Conservation (phyloP, 2,329 filamentous ascomycete genomes). For the Verticillium zaregamsianum region DNA sequence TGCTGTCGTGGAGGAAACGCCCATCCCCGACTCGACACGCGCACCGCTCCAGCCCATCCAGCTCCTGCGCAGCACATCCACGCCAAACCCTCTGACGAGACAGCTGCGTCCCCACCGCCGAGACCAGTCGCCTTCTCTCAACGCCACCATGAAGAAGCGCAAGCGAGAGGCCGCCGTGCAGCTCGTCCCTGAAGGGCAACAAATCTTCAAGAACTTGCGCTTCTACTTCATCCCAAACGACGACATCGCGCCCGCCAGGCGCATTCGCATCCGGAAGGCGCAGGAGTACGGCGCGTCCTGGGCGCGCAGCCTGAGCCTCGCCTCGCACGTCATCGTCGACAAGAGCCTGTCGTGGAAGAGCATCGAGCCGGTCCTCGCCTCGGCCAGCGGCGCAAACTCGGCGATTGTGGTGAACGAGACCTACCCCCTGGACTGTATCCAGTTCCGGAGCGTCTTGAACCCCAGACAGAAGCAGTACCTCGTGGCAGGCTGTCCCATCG, state of each 20-base stretch:
- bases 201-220: slow-evolving; percentile 56
- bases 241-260: slow-evolving; percentile 63
- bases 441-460: slow-evolving; percentile 54
- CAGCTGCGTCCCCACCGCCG: slow-evolving; percentile 4
- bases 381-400: slow-evolving; percentile 18
- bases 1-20: slow-evolving; percentile 24
- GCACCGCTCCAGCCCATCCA: slow-evolving; percentile 9
- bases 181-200: slow-evolving; percentile 44
- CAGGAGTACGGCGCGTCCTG: slow-evolving; percentile 72
- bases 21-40: slow-evolving; percentile 18
- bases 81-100: slow-evolving; percentile 20
- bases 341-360: slow-evolving; percentile 58
- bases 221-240: slow-evolving; percentile 82
- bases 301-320: slow-evolving; percentile 51
- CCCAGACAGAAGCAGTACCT: slow-evolving; percentile 54
- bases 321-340: slow-evolving; percentile 82
- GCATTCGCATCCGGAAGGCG: slow-evolving; percentile 69
- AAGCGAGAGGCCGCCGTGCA: slow-evolving; percentile 39
- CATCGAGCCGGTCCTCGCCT: slow-evolving; percentile 52
- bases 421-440: slow-evolving; percentile 67
- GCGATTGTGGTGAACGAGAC: slow-evolving; percentile 60
- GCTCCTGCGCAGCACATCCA: slow-evolving; percentile 19
- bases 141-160: slow-evolving; percentile 31
- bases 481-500: slow-evolving; percentile 40
- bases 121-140: slow-evolving; percentile 7